Evolutionary conservation across 23 red algal species (phyloP).

Genomic region (Gracilaria domingensis): DNA sequence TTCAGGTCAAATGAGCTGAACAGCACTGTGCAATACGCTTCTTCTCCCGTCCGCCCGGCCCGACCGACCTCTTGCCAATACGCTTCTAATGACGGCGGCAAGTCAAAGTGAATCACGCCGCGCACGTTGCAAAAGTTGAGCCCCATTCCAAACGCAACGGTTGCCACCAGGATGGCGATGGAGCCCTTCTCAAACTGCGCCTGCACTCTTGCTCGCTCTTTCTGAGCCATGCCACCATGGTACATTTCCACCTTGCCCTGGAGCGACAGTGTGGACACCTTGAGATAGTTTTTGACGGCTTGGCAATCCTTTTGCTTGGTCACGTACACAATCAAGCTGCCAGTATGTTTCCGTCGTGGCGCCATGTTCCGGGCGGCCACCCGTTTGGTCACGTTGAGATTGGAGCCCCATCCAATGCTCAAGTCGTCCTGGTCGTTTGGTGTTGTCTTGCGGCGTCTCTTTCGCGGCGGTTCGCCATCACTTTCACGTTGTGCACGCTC

Average conservation of each 20-base stretch:
- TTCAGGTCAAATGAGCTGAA: constrained; percentile 34
- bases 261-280: neutral
- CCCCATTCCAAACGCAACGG: constrained; percentile 89
- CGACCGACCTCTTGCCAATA: constrained; percentile 81
- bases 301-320: constrained; percentile 56
- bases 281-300: constrained; percentile 34
- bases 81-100: constrained; percentile 73
- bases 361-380: neutral
- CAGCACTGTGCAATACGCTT: constrained; percentile 53
- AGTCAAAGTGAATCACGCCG: constrained; percentile 70
- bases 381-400: constrained; percentile 2
- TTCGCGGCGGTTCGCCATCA: neutral
- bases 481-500: neutral
- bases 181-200: constrained; percentile 59
- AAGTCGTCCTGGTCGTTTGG: neutral
- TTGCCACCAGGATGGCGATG: constrained; percentile 74
- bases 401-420: constrained; percentile 36
- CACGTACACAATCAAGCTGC: constrained; percentile 50
- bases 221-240: constrained; percentile 71
- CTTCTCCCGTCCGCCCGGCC: constrained; percentile 63
- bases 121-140: constrained; percentile 59
- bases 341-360: neutral
- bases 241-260: constrained; percentile 61
- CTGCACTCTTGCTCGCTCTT: constrained; percentile 50
- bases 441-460: neutral